Evolutionary conservation across 768 basidiomycete species (phyloP), one percentile per base, ranked within the genome.

Genomic region (Termitomyces sp.): DNA sequence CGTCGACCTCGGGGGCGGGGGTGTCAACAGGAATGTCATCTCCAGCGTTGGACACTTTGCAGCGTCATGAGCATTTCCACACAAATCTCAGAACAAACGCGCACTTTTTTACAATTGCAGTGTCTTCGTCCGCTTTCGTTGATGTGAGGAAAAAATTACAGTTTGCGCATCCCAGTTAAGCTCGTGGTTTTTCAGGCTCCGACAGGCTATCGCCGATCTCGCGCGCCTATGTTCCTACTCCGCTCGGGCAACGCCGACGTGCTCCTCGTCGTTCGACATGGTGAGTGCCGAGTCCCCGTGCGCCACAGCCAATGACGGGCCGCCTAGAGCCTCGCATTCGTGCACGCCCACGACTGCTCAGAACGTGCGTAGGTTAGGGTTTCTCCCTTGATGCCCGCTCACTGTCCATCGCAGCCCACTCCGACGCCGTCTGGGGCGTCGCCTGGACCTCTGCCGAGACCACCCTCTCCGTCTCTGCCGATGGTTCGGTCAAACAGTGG

Each of bases 51-150:
- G 91, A 94, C 91, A 94, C 83, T 88, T 54, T 31, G 51, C 15
- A 36, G 11, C 4, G 45, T 11, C 46, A 36, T 70, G 20, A 67
- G 57, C 54, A 45, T 58, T 36, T 58, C 16, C 24, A 51, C 27
- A 27, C 27, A 22, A 30, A 30, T 24, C 20, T 30, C 9, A 34
- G 8, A 4, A 49, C 15, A 30, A 68, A 27, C 2, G 27, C 73
- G 55, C 67, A 79, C 76, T 80, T 81, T 77, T 0, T 42, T 77
- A 66, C 63, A 64, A 68, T 73, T 67, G 69, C 68, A 61, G 60
- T 61, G 63, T 91, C 91, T 85, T 93, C 91, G 82, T 93, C 87
- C 91, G 90, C 91, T 88, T 75, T 93, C 91, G 91, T 93, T 86
- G 90, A 93, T 92, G 90, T 83, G 72, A 82, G 70, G 74, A 76